Evolutionary conservation across 106 monocot species (phyloP).

Genomic region (Dendrobium nobile): DNA sequence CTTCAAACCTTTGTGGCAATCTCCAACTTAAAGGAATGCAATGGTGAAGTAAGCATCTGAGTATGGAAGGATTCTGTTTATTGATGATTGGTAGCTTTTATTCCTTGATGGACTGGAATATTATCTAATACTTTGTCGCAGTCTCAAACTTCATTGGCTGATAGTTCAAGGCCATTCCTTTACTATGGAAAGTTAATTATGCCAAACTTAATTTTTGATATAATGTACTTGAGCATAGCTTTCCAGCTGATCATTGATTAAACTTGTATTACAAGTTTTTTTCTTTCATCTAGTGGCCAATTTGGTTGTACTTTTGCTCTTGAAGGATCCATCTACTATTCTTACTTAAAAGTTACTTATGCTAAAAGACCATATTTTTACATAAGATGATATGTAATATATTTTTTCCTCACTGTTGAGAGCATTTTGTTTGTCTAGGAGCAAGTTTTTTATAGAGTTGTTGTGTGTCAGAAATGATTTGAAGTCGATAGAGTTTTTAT

Average conservation of each 20-base stretch:
- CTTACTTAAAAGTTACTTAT: too few relatives aligned
- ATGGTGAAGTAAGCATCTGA: background rate
- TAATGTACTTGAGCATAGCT: background rate
- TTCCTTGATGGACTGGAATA: background rate
- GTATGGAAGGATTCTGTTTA: background rate
- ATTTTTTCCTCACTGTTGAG: too few relatives aligned
- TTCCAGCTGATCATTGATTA: background rate
- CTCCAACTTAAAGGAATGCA: background rate
- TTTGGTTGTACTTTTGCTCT: too few relatives aligned
- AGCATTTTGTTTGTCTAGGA: too few relatives aligned
- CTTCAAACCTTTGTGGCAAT: background rate
- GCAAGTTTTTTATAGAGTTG: too few relatives aligned
- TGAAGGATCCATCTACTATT: too few relatives aligned
- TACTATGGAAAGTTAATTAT: background rate
- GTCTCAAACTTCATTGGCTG: background rate
- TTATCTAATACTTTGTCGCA: background rate
- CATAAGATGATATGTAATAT: too few relatives aligned
- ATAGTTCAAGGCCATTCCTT: background rate
- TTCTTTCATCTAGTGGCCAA: too few relatives aligned
- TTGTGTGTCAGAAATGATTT: too few relatives aligned
- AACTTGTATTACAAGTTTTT: too few relatives aligned
- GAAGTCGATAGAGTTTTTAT: too few relatives aligned
- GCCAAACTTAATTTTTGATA: background rate
- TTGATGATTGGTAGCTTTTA: slow-evolving; percentile 4
- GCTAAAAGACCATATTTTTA: too few relatives aligned